These are phyloP conservation scores for Globisporangium carolinianum DNA, from an alignment of 352 stramenopile genomes.

Conservation along the genomic window DNA sequence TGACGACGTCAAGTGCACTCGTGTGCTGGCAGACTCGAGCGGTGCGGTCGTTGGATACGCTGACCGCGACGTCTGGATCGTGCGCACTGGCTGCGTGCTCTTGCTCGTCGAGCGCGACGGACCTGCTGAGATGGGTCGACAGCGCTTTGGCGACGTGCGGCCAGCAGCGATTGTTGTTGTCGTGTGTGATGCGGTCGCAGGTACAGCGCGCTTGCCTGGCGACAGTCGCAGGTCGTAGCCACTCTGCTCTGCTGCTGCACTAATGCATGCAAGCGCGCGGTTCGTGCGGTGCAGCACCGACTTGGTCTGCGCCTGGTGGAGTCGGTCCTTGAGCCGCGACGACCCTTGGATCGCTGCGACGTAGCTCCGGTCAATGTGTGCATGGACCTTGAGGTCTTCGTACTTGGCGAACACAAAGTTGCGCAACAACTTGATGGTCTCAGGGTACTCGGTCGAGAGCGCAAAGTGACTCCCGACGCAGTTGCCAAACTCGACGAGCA, in stretches of 20 bases:
- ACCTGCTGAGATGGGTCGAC: conserved; percentile 50
- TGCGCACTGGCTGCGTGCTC: conserved; percentile 16
- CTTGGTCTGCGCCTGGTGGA: conserved; percentile 46
- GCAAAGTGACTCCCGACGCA: conserved; percentile 63
- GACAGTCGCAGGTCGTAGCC: neutral
- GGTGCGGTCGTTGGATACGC: conserved; percentile 26
- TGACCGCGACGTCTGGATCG: conserved; percentile 55
- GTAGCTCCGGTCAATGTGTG: conserved; percentile 70
- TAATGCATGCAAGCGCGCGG: neutral
- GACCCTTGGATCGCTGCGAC: conserved; percentile 60
- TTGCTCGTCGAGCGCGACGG: conserved; percentile 36
- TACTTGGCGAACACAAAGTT: conserved; percentile 62
- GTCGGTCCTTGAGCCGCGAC: conserved; percentile 34
- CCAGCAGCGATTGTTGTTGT: conserved; percentile 23
- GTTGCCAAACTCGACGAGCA: conserved; percentile 83
- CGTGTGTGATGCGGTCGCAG: too few species aligned
- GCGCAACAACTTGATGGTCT: conserved; percentile 33
- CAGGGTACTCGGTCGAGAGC: conserved; percentile 45
- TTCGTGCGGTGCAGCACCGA: conserved; percentile 11
- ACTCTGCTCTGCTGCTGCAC: conserved; percentile 4
- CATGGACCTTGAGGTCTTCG: conserved; percentile 52
- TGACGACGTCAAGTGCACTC: too few species aligned
- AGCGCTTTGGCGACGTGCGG: conserved; percentile 56
- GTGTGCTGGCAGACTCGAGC: too few species aligned
- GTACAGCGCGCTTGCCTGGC: neutral